Evolutionary conservation across 345 rosid species (phyloP).

Genomic region (Lepidium sativum): DNA sequence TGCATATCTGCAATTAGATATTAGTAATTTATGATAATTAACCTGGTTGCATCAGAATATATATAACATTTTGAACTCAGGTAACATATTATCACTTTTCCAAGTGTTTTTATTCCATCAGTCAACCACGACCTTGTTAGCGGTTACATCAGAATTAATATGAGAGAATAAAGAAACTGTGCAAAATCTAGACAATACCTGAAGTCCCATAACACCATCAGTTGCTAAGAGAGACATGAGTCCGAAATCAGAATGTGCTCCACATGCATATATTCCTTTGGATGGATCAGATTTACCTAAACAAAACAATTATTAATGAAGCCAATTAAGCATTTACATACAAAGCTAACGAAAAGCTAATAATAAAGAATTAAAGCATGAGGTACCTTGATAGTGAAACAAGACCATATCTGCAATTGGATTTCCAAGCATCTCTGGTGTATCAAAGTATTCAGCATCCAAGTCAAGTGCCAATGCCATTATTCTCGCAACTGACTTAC

Average conservation of each 20-base stretch:
- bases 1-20: constrained; percentile 51
- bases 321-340: neutral
- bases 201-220: constrained; percentile 63
- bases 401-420: constrained; percentile 66
- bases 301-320: neutral
- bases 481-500: constrained; percentile 47
- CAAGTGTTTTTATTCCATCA: no score
- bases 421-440: constrained; percentile 63
- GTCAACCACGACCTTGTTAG: no score
- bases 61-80: neutral
- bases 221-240: constrained; percentile 75
- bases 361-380: neutral
- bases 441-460: constrained; percentile 65
- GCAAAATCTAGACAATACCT: constrained; percentile 64
- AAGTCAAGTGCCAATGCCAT: constrained; percentile 74
- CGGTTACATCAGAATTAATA: neutral
- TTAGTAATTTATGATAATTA: neutral
- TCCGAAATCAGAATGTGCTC: constrained; percentile 86
- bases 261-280: constrained; percentile 68
- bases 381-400: constrained; percentile 73
- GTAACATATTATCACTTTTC: no score
- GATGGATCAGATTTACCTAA: constrained; percentile 53
- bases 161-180: neutral
- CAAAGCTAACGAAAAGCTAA: neutral
- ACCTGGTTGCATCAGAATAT: neutral